A percentile compares a stretch with the other conserved stretches of the same genome.
Conservation (phyloP, 164 flowering plant genomes). For the Nymphaea thermarum region DNA sequence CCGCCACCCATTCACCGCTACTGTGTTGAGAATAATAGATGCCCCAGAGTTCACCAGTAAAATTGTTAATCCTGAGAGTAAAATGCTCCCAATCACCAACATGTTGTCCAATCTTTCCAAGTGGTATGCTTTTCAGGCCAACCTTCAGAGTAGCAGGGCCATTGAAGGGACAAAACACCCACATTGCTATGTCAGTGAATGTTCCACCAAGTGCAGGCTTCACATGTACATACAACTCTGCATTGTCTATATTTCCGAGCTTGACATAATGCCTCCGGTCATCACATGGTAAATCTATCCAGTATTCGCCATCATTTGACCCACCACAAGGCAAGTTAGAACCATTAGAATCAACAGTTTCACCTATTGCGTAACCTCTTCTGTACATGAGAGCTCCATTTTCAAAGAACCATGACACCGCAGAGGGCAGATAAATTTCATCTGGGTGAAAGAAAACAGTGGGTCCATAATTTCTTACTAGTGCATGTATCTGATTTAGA, state of each 20-base stretch:
- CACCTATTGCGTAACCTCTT: conserved; percentile 19
- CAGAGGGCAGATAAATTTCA: conserved; percentile 71
- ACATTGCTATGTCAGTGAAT: conserved; percentile 81
- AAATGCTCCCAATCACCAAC: conserved; percentile 94
- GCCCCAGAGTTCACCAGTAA: conserved; percentile 72
- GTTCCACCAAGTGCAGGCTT: conserved; percentile 88
- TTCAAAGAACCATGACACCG: conserved; percentile 78
- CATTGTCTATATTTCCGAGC: conserved; percentile 52
- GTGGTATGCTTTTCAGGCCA: conserved; percentile 31
- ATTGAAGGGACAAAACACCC: conserved; percentile 91
- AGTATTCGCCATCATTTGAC: conserved; percentile 62
- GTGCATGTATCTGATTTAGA: conserved; percentile 65
- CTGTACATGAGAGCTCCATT: conserved; percentile 55
- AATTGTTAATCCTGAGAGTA: conserved; percentile 77
- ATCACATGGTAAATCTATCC: conserved; percentile 72
- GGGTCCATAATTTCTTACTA: conserved; percentile 74
- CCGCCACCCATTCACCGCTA: conserved; percentile 77
- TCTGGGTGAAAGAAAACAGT: conserved; percentile 72
- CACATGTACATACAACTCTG: conserved; percentile 74
- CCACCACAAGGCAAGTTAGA: conserved; percentile 69
- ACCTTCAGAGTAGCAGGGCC: conserved; percentile 82
- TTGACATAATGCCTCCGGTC: conserved; percentile 28
- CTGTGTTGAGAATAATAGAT: conserved; percentile 88
- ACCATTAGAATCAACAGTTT: conserved; percentile 37
- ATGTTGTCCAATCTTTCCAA: conserved; percentile 63